Conservation (phyloP, 768 basidiomycete genomes). For the Collybiopsis luxurians region DNA sequence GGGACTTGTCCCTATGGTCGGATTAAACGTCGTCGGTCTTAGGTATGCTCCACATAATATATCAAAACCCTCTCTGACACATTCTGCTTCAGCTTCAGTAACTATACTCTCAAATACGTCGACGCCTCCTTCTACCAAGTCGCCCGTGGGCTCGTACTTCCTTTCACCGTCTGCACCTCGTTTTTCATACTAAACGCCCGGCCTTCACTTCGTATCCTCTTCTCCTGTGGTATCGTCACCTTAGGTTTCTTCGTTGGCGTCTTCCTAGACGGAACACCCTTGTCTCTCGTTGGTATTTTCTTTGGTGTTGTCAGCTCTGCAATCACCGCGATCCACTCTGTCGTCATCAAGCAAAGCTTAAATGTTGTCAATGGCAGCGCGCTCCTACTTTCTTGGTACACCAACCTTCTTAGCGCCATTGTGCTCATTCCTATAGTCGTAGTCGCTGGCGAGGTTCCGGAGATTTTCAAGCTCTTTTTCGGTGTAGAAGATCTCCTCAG, state of each 20-base stretch:
- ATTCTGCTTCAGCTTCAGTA: constrained; percentile 63
- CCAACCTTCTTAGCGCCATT: constrained; percentile 76
- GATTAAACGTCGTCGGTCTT: constrained; percentile 77
- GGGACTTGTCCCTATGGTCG: constrained; percentile 73
- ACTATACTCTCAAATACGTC: constrained; percentile 90
- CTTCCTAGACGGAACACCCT: constrained; percentile 65
- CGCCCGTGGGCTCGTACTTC: constrained; percentile 89
- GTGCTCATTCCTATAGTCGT: constrained; percentile 72
- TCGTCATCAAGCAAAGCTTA: constrained; percentile 89
- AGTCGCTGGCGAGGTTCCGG: constrained; percentile 72
- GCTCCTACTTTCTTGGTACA: constrained; percentile 87
- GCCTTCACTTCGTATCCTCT: constrained; percentile 72
- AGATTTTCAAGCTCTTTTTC: constrained; percentile 58
- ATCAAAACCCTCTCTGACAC: neutral
- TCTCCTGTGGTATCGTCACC: constrained; percentile 80
- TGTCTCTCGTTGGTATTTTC: constrained; percentile 62
- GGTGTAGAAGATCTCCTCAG: constrained; percentile 35
- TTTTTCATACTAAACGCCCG: constrained; percentile 71
- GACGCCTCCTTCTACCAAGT: constrained; percentile 96
- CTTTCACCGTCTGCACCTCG: constrained; percentile 90
- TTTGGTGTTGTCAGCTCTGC: constrained; percentile 84
- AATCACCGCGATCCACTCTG: constrained; percentile 89
- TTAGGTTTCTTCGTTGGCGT: constrained; percentile 90
- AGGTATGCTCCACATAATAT: constrained; percentile 45
- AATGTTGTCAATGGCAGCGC: constrained; percentile 81